Evolutionary conservation across 2,329 filamentous ascomycete species (phyloP).

Genomic region (Apiospora malaysiana): DNA sequence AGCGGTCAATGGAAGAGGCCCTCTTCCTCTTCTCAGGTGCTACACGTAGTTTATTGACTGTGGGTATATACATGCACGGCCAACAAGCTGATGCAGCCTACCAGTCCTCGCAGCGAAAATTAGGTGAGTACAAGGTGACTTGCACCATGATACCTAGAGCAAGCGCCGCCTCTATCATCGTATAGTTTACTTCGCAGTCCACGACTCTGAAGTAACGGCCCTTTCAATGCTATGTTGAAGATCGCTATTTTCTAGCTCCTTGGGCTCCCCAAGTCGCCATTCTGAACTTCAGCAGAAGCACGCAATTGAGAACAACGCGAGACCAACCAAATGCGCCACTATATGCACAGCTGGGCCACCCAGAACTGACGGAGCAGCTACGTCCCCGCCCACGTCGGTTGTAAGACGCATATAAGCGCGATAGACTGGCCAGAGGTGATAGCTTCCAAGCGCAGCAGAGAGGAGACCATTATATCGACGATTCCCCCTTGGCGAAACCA

Average conservation of each 20-base stretch:
- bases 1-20: neutral
- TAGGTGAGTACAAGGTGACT: no score
- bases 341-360: slow-evolving; percentile 56
- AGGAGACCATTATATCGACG: slow-evolving; percentile 42
- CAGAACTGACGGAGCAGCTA: slow-evolving; percentile 37
- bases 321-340: slow-evolving; percentile 45
- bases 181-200: neutral
- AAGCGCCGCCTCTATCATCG: neutral
- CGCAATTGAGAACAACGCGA: slow-evolving; percentile 42
- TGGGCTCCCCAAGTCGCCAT: neutral
- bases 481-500: slow-evolving; percentile 36
- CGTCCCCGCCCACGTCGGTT: slow-evolving; percentile 26
- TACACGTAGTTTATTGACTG: no score
- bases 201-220: no score
- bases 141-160: no score
- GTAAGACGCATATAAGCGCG: slow-evolving; percentile 47
- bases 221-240: no score
- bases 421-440: slow-evolving; percentile 55
- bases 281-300: neutral
- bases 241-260: neutral
- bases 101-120: no score
- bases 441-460: slow-evolving; percentile 50
- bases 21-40: neutral
- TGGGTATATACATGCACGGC: no score
- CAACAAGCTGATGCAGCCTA: no score